Evolutionary conservation across 2,329 filamentous ascomycete species (phyloP).

Genomic region (Xylaria sp.): DNA sequence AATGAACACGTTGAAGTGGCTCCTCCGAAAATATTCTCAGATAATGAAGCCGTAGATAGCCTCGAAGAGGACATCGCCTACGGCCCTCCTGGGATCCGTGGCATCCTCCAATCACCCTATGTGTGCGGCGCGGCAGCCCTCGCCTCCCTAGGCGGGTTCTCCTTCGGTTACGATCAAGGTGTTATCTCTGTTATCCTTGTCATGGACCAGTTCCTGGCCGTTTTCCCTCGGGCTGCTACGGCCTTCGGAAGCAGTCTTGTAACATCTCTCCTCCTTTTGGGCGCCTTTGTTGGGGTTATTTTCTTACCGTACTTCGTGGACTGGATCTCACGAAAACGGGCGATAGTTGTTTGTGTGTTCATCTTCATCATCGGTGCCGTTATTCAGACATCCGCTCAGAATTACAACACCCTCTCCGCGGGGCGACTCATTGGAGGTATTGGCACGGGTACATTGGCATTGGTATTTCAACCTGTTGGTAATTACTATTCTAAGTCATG

Average conservation of each 20-base stretch:
- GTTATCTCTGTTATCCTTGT: conserved; percentile 64
- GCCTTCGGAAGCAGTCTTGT: conserved; percentile 33
- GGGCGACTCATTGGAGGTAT: conserved; percentile 65
- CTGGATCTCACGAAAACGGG: not conserved
- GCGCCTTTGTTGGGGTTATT: conserved; percentile 66
- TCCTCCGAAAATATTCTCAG: no score
- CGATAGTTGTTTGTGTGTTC: not conserved
- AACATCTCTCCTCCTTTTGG: conserved; percentile 62
- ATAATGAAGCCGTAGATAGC: not conserved
- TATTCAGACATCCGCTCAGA: not conserved
- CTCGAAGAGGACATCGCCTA: not conserved
- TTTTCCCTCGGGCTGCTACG: conserved; percentile 57
- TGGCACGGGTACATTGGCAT: conserved; percentile 58
- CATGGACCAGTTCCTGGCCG: conserved; percentile 61
- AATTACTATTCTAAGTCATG: not conserved
- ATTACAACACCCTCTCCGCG: not conserved
- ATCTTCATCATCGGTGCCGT: conserved; percentile 1
- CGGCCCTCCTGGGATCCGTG: not conserved
- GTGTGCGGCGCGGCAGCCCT: conserved; percentile 3
- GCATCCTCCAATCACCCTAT: not conserved
- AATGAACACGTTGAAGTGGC: no score
- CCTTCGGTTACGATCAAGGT: conserved; percentile 66
- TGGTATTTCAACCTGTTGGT: conserved; percentile 3
- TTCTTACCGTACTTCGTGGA: conserved; percentile 53
- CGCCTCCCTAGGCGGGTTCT: conserved; percentile 57